A percentile compares a stretch with the other conserved stretches of the same genome.
phyloP scores from a whole-genome alignment of 345 rosid species.

The Noccaea bulbosa region DNA sequence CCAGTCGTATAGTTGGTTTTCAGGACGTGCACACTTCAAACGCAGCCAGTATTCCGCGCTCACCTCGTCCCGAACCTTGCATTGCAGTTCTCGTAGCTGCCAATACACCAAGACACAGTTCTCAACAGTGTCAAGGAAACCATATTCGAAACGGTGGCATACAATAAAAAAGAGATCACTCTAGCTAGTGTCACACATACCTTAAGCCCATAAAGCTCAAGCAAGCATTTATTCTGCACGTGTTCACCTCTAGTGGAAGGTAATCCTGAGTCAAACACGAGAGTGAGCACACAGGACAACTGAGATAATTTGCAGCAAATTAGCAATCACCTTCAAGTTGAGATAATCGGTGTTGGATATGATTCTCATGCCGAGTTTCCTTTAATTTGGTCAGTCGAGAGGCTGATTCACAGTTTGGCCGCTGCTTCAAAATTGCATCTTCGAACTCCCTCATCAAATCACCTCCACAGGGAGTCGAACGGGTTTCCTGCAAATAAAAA shows the following conservation, averaged over 20 bases:
- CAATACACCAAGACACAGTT: slow-evolving; percentile 29
- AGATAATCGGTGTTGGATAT: slow-evolving; percentile 65
- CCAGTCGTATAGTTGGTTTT: slow-evolving; percentile 88
- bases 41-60: slow-evolving; percentile 93
- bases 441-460: slow-evolving; percentile 83
- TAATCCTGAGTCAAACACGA: slow-evolving; percentile 57
- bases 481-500: no score
- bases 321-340: slow-evolving; percentile 77
- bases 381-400: slow-evolving; percentile 54
- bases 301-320: neutral
- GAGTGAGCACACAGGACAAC: neutral
- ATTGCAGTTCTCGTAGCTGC: slow-evolving; percentile 84
- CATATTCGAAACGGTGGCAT: neutral
- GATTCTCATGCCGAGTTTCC: slow-evolving; percentile 63
- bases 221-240: slow-evolving; percentile 86
- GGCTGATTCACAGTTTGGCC: slow-evolving; percentile 61
- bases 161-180: neutral
- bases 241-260: slow-evolving; percentile 94
- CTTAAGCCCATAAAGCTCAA: slow-evolving; percentile 93
- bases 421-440: slow-evolving; percentile 71
- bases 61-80: slow-evolving; percentile 72
- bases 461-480: slow-evolving; percentile 46
- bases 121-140: slow-evolving; percentile 15
- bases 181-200: slow-evolving; percentile 46
- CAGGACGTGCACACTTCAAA: slow-evolving; percentile 64